Conservation (phyloP, 257 asterid species). For the Nicotiana obtusifolia region DNA sequence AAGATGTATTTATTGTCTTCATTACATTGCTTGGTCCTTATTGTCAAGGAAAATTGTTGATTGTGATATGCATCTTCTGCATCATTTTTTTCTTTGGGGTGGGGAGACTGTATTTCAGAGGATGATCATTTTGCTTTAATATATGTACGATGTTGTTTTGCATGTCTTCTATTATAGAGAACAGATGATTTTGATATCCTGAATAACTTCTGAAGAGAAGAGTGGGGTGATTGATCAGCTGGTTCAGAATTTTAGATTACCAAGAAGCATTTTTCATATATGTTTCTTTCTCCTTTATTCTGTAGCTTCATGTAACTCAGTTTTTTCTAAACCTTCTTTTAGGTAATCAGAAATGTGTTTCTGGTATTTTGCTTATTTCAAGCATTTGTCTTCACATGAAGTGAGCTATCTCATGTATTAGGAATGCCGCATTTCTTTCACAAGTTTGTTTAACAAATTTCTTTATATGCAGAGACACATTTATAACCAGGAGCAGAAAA, state of each 20-base stretch:
- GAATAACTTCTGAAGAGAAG: neutral
- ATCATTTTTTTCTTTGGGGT: neutral
- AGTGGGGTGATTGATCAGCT: neutral
- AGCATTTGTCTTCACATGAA: neutral
- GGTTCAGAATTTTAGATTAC: neutral
- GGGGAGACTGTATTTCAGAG: neutral
- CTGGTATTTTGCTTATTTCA: neutral
- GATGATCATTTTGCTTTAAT: neutral
- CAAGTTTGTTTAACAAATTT: slow-evolving; percentile 3
- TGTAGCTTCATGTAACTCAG: neutral
- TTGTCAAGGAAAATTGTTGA: neutral
- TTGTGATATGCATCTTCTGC: neutral
- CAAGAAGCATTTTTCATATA: neutral
- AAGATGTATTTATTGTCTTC: neutral
- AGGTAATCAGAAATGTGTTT: neutral
- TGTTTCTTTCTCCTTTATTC: neutral
- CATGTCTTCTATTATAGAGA: neutral
- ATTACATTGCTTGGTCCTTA: neutral
- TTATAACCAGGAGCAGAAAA: slow-evolving; percentile 58
- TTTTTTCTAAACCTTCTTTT: neutral
- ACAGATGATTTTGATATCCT: neutral
- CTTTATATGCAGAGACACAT: slow-evolving; percentile 60
- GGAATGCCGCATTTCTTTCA: neutral
- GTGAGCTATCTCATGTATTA: neutral
- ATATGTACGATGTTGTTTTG: neutral